Percentiles rank a stretch among this genome's conserved stretches.
Conservation (phyloP, 2,329 filamentous ascomycete species). For the Neopestalotiopsis sp. region DNA sequence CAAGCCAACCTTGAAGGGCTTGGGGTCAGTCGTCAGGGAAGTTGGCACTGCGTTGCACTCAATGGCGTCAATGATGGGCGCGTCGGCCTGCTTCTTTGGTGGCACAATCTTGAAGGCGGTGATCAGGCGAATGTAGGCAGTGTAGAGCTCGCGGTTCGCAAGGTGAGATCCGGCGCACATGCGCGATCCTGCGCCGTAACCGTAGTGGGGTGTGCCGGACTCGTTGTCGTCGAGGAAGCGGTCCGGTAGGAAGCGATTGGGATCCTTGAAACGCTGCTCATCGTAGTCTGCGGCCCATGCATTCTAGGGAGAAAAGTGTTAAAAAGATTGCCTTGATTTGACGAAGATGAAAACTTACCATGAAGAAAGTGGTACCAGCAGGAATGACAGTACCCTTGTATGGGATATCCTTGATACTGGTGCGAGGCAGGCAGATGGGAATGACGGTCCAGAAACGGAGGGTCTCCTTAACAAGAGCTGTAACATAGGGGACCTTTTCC, state of each 20-base stretch:
- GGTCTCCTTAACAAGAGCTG: conserved; percentile 79
- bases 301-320: neutral
- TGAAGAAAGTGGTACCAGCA: conserved; percentile 79
- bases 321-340: neutral
- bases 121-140: conserved; percentile 17
- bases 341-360: conserved; percentile 45
- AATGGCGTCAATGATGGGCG: conserved; percentile 60
- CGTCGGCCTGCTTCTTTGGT: conserved; percentile 49
- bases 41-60: conserved; percentile 64
- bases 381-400: conserved; percentile 74
- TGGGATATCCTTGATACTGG: conserved; percentile 73
- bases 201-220: conserved; percentile 15
- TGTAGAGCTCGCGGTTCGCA: conserved; percentile 17
- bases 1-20: conserved; percentile 66
- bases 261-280: conserved; percentile 15
- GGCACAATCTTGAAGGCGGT: conserved; percentile 26
- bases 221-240: conserved; percentile 15
- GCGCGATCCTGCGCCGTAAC: conserved; percentile 14
- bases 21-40: conserved; percentile 65
- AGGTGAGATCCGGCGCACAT: conserved; percentile 18
- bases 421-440: conserved; percentile 77
- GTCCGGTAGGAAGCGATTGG: conserved; percentile 2
- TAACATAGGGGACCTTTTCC: conserved; percentile 67
- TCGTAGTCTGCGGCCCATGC: conserved; percentile 17
- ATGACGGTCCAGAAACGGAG: conserved; percentile 82